These are phyloP conservation scores for Adansonia digitata DNA, from an alignment of 345 rosid genomes.

Conservation along the genomic window DNA sequence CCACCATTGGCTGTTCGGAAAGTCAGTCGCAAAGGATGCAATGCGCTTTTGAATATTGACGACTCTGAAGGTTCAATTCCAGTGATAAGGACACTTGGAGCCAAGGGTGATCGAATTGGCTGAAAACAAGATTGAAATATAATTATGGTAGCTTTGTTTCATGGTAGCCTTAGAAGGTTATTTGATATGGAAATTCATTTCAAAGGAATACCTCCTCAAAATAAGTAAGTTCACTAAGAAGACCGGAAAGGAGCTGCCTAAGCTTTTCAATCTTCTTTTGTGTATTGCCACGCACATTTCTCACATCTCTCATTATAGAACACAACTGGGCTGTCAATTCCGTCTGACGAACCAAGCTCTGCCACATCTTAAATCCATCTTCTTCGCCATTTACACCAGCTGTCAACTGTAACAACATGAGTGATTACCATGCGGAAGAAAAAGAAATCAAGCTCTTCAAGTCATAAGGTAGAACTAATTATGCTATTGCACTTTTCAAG, in stretches of 20 bases:
- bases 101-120: constrained; percentile 91
- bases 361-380: constrained; percentile 84
- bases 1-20: constrained; percentile 78
- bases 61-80: constrained; percentile 95
- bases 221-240: constrained; percentile 92
- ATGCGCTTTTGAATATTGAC: constrained; percentile 86
- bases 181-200: constrained; percentile 12
- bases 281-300: constrained; percentile 96
- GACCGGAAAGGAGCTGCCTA: constrained; percentile 92
- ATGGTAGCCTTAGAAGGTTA: constrained; percentile 12
- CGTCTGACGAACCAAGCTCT: constrained; percentile 88
- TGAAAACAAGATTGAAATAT: constrained; percentile 32
- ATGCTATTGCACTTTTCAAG: neutral
- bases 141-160: constrained; percentile 6
- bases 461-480: neutral
- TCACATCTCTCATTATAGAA: constrained; percentile 82
- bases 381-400: constrained; percentile 57
- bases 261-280: constrained; percentile 98
- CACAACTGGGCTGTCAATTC: constrained; percentile 93
- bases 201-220: constrained; percentile 76
- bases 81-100: constrained; percentile 70
- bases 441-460: constrained; percentile 5
- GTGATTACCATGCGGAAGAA: constrained; percentile 10
- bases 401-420: constrained; percentile 45
- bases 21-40: constrained; percentile 84